Base-by-base conservation (phyloP, 495 filamentous ascomycete species). In the Xylaria grammica region DNA sequence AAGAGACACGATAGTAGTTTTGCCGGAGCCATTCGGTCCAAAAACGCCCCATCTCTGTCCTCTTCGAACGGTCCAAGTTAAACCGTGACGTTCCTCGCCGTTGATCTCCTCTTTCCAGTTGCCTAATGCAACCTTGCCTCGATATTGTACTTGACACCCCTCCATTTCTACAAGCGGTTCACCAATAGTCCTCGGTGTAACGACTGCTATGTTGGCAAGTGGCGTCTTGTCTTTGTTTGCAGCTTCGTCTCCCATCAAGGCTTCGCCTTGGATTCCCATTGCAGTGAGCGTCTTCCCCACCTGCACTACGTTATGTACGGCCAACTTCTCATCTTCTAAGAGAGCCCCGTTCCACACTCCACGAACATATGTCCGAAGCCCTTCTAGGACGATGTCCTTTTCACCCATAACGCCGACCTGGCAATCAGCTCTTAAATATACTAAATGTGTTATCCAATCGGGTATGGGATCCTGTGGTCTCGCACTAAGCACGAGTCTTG, bases 1-100 rank as follows among this genome's bases (percentile, higher is more conserved):
- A 15, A 99, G 81, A 2, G 93, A 95, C 17, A 97, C 83, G 53
- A 99, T 81, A 0, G 95, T 99, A 0, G 95, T 98, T 77, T 99
- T 99, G 9, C 91, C 91, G 13, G 88, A 91, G 20, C 89, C 95
- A 69, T 98, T 97, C 15, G 94, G 87, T 0, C 95, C 95, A 69
- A 98, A 91, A 44, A 98, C 82, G 0, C 89, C 94, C 93, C 93
- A 97, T 65, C 93, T 85, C 68, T 97, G 86, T 4, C 94, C 93
- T 40, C 87, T 86, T 26, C 89, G 85, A 13, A 98, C 87, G 13
- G 81, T 90, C 94, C 95, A 97, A 74, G 87, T 85, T 0, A 97
- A 81, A 2, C 93, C 93, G 1, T 82, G 66, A 45, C 79, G 76
- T 4, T 62, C 22, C 26, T 82, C 60, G 0, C 80, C 80, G 7